Evolutionary conservation across 495 filamentous ascomycete genomes (phyloP).

Genomic region (Aspergillus bridgeri): DNA sequence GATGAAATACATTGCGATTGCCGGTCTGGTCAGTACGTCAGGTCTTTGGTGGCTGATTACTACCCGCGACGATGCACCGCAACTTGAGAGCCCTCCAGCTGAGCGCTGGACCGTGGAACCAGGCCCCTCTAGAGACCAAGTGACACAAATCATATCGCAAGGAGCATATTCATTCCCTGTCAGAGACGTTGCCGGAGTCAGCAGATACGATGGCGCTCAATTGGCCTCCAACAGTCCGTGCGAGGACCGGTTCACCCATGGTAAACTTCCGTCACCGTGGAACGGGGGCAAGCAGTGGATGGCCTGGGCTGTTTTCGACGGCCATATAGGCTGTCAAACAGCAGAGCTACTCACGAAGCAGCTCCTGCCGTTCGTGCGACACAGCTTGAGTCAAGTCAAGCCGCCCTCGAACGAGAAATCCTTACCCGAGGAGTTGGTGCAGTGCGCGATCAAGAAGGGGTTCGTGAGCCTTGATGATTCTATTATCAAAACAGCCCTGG

Average conservation of each 20-base stretch:
- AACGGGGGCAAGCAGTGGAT: slow-evolving; percentile 40
- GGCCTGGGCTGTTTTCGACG: slow-evolving; percentile 49
- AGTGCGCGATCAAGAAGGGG: slow-evolving; percentile 40
- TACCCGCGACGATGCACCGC: slow-evolving; percentile 19
- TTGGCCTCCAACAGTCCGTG: slow-evolving; percentile 44
- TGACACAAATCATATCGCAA: slow-evolving; percentile 26
- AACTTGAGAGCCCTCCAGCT: slow-evolving; percentile 13
- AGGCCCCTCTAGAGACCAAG: slow-evolving; percentile 21
- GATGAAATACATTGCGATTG: slow-evolving; percentile 10
- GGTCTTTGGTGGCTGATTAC: slow-evolving; percentile 24
- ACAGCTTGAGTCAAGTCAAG: slow-evolving; percentile 26
- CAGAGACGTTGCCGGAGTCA: slow-evolving; percentile 26
- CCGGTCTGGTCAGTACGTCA: slow-evolving; percentile 15
- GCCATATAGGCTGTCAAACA: slow-evolving; percentile 47
- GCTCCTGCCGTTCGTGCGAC: slow-evolving; percentile 40
- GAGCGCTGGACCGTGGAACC: slow-evolving; percentile 12
- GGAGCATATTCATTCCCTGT: slow-evolving; percentile 30
- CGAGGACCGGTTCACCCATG: slow-evolving; percentile 48
- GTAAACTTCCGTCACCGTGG: slow-evolving; percentile 38
- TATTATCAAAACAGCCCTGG: slow-evolving; percentile 42
- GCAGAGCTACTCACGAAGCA: slow-evolving; percentile 37
- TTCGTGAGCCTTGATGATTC: slow-evolving; percentile 50
- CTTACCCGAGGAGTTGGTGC: slow-evolving; percentile 26
- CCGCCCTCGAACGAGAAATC: slow-evolving; percentile 8
- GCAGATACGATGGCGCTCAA: slow-evolving; percentile 44